Evolutionary conservation across 306 rosid species (phyloP), one percentile per base, ranked within the genome.

Genomic region (Arachis stenosperma): DNA sequence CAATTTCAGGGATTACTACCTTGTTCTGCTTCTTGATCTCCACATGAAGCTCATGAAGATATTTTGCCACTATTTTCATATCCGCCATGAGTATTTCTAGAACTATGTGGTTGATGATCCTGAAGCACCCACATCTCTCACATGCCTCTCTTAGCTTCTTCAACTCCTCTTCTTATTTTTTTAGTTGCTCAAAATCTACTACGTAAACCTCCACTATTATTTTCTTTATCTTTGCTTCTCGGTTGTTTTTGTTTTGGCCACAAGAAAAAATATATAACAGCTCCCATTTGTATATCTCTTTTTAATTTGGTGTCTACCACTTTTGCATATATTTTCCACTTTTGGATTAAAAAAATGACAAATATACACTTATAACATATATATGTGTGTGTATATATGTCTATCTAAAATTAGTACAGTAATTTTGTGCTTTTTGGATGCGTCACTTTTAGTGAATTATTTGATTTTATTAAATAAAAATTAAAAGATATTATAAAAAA

Each of bases 121-220:
- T 80, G 51, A 88, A 88, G 58, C 83, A 79, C 3, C 87, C 88
- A 70, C 65, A 78, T 61, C 65, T 73, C 61, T 81, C 92, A 6
- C 88, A 76, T 14, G 88, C 85, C 40, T 83, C 85, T 75, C 84
- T 69, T 44, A 87, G 73, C 11, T 81, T 87, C 54, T 36, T 30
- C 42, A 39, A 61, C 63, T 71, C 86, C 37, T 5, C 37, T 33
- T 3, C 29, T 33, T 3, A 33, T 17, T 6, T 70, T 70, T 60
- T 30, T 8, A 85, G 55, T 1, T 71, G 44, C 6, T 78, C 17
- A 61, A 83, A 42, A 75, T 85, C 90, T 47, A 83, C 76, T 62
- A 64, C 73, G 0, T 83, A 83, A 44, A 79, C 74, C 9, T 30
- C 42, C 61, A 50, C 3, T 33, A 1, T 33, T 33, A 2, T 33